phyloP scores from a whole-genome alignment of 345 rosid genomes.

The Heritiera littoralis region DNA sequence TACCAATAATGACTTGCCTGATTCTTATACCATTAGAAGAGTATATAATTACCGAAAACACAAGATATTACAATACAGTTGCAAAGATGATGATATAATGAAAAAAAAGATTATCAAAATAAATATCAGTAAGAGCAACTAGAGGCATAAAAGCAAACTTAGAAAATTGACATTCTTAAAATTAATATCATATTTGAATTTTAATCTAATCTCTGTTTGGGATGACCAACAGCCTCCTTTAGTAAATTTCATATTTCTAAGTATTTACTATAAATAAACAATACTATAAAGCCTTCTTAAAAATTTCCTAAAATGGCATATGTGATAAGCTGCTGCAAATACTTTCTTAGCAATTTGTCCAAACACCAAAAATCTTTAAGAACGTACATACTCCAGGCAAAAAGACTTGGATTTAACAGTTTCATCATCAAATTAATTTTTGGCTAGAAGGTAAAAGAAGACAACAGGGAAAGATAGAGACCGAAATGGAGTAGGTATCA shows the following conservation, averaged over 20 bases:
- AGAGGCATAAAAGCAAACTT: neutral
- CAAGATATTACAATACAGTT: neutral
- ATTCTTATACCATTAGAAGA: neutral
- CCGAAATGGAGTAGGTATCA: too few species aligned
- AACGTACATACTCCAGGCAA: neutral
- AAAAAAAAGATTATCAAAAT: neutral
- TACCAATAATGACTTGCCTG: neutral
- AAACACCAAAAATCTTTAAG: neutral
- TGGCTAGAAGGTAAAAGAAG: neutral
- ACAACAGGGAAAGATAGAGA: too few species aligned
- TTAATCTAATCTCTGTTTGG: neutral
- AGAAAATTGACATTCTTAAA: neutral
- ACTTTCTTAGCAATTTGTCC: neutral
- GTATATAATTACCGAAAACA: neutral
- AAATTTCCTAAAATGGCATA: neutral
- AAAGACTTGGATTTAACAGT: slow-evolving; percentile 1
- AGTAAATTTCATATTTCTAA: neutral
- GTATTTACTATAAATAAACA: neutral
- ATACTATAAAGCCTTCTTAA: neutral
- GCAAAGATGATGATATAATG: neutral
- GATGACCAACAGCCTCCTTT: neutral
- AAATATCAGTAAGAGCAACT: neutral
- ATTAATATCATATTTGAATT: neutral
- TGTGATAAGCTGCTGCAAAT: neutral
- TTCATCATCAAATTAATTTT: neutral